A percentile compares a stretch with the other conserved stretches of the same genome.
Conservation (phyloP, 352 stramenopile species). For the Phytophthora cajani region DNA sequence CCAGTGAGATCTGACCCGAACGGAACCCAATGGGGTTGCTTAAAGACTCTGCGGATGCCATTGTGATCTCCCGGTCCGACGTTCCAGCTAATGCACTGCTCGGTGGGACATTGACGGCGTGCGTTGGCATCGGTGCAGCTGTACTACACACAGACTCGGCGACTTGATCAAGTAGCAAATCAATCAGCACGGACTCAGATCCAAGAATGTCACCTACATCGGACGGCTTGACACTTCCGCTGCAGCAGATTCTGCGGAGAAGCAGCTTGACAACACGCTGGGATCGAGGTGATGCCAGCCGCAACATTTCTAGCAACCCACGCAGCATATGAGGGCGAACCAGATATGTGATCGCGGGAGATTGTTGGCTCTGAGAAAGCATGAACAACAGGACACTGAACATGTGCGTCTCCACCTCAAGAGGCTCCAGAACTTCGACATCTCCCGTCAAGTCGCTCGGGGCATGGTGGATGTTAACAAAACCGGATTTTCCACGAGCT, state of each 20-base stretch:
- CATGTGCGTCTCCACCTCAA: constrained; percentile 81
- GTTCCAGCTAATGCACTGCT: constrained; percentile 26
- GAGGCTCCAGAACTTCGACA: constrained; percentile 65
- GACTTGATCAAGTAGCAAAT: constrained; percentile 87
- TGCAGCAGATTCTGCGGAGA: constrained; percentile 75
- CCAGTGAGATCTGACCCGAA: constrained; percentile 81
- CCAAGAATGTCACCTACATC: constrained; percentile 78
- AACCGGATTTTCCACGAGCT: constrained; percentile 44
- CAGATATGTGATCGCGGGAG: constrained; percentile 65
- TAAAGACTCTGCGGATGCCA: constrained; percentile 71
- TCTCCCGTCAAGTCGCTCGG: constrained; percentile 44
- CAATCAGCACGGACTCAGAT: constrained; percentile 82
- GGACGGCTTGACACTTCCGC: constrained; percentile 65
- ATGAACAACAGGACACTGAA: constrained; percentile 82
- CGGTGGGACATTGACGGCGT: constrained; percentile 54
- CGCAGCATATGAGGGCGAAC: constrained; percentile 66
- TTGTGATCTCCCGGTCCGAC: constrained; percentile 29
- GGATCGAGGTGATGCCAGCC: constrained; percentile 74
- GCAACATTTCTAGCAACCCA: constrained; percentile 81
- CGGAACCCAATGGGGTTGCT: constrained; percentile 84
- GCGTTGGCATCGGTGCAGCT: constrained; percentile 63
- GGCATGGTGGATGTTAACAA: constrained; percentile 42
- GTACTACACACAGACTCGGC: constrained; percentile 87
- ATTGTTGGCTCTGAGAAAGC: constrained; percentile 76
- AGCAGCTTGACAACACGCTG: constrained; percentile 88